A percentile compares a stretch with the other conserved stretches of the same genome.
These are phyloP conservation scores for Hanseniaspora nectarophila DNA, from an alignment of 805 yeast genomes.

Conservation along the genomic window DNA sequence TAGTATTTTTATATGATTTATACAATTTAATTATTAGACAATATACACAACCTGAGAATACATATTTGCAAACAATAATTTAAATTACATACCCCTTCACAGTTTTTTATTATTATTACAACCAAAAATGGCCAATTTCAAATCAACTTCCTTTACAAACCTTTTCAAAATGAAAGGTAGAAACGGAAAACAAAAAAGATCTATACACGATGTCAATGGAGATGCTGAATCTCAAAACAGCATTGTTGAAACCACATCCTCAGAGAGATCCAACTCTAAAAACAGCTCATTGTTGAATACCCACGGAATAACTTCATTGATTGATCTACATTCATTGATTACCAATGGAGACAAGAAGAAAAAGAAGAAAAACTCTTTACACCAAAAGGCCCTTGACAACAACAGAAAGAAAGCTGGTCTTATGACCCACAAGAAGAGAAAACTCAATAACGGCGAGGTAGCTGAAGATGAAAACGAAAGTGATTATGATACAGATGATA, in stretches of 20 bases:
- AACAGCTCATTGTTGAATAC: not conserved
- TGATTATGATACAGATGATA: constrained; percentile 29
- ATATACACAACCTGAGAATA: too few species aligned
- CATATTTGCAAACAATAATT: too few species aligned
- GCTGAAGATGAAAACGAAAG: constrained; percentile 13
- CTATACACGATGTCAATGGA: not conserved
- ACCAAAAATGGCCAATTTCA: constrained; percentile 15
- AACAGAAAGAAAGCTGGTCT: constrained; percentile 11
- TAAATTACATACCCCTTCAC: too few species aligned
- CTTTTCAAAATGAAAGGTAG: constrained; percentile 24
- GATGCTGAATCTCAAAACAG: not conserved
- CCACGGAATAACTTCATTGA: constrained; percentile 9
- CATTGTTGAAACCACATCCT: not conserved
- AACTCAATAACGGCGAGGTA: constrained; percentile 2
- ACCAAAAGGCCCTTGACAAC: constrained; percentile 9
- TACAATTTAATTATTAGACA: too few species aligned
- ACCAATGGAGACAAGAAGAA: constrained; percentile 1
- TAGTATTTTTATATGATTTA: not conserved
- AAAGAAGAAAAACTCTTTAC: constrained; percentile 2
- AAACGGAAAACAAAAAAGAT: constrained; percentile 20
- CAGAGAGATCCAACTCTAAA: not conserved
- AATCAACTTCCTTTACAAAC: constrained; percentile 24
- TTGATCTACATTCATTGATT: constrained; percentile 9
- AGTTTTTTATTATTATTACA: too few species aligned
- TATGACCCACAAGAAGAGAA: constrained; percentile 9